Evolutionary conservation across 805 yeast genomes (phyloP), one percentile per base, ranked within the genome.

Genomic region (Saccharomycopsis lassenensis): DNA sequence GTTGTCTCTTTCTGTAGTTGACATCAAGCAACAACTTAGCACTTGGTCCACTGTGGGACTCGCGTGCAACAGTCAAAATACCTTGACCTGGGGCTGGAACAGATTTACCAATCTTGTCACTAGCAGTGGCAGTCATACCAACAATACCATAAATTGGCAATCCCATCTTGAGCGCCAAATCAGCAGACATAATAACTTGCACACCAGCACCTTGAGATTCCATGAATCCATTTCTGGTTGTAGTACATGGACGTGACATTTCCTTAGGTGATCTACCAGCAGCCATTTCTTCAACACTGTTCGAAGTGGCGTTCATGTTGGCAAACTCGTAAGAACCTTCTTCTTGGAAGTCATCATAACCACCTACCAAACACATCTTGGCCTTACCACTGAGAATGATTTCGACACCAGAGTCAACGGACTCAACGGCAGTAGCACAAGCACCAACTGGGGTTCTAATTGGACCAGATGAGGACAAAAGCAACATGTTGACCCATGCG

Each of bases 81-180:
- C 99, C 99, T 68, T 89, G 85, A 61, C 99, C 99, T 64, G 99
- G 99, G 56, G 98, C 98, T 48, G 99, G 99, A 48, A 91, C 89
- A 34, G 97, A 87, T 67, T 96, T 81, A 57, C 97, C 96, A 59
- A 89, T 89, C 77, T 87, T 93, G 63, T 91, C 99, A 43, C 94
- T 74, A 36, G 98, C 98, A 54, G 97, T 93, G 39, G 95, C 89
- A 40, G 95, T 72, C 72, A 87, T 65, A 37, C 94, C 98, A 51
- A 87, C 70, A 45, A 91, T 76, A 63, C 95, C 98, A 53, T 93
- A 84, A 52, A 91, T 84, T 58, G 99, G 99, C 51, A 93, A 96
- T 68, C 99, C 99, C 99, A 91, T 91, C 57, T 80, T 75, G 49
- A 91, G 53, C 25, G 99, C 99, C 48, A 91, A 67, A 48, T 80